Evolutionary conservation across 371 early-diverging fungal species (phyloP).

Genomic region (Blakeslea trispora): DNA sequence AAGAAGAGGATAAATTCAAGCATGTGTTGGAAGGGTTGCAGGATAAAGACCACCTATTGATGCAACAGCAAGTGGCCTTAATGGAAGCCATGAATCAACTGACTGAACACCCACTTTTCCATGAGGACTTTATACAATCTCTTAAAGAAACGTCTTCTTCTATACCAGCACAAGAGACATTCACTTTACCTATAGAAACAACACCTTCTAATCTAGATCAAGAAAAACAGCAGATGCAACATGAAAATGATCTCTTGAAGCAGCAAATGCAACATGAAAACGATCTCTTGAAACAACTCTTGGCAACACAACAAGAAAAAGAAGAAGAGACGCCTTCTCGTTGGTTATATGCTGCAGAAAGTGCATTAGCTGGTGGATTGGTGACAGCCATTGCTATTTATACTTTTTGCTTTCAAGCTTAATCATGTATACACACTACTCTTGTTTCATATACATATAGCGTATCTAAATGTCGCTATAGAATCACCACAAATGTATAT

Average conservation of each 20-base stretch:
- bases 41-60: conserved; percentile 17
- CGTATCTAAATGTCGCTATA: no score
- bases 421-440: no score
- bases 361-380: conserved; percentile 49
- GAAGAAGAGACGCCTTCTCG: no score
- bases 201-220: no score
- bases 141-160: conserved; percentile 2
- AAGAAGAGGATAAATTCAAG: conserved; percentile 43
- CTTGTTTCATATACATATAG: no score
- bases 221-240: background rate
- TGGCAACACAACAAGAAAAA: conserved; percentile 2
- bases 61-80: conserved; percentile 33
- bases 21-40: conserved; percentile 32
- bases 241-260: no score
- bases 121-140: conserved; percentile 5
- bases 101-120: conserved; percentile 20
- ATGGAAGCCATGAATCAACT: conserved; percentile 25
- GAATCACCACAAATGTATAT: no score
- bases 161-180: conserved; percentile 4
- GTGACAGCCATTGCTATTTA: conserved; percentile 42
- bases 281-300: background rate
- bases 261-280: no score
- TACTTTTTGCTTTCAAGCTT: no score
- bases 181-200: no score
- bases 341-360: conserved; percentile 38